Evolutionary conservation across 2,329 filamentous ascomycete species (phyloP), one percentile per base, ranked within the genome.

Genomic region (Pseudogymnoascus destructans): DNA sequence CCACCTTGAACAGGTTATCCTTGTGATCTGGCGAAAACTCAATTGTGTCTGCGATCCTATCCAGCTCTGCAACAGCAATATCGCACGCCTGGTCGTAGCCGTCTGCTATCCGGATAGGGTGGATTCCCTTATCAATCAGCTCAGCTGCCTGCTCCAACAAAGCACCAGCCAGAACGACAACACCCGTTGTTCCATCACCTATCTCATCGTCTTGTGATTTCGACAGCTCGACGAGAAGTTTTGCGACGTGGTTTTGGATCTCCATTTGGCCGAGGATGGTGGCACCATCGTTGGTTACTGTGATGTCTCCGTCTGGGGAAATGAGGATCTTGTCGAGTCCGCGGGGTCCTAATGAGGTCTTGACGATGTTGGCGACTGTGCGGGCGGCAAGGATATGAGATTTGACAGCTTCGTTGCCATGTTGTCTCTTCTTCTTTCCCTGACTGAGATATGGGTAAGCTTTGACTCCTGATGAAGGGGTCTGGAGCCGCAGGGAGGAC

Each of bases 171-270:
- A 98, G 77, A 55, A 98, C 95, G 57, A 98, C 93, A 11, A 98
- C 93, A 72, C 93, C 93, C 0, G 93, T 98, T 63, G 93, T 98
- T 64, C 93, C 93, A 71, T 98, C 93, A 70, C 93, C 93, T 69
- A 98, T 98, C 75, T 98, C 93, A 67, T 97, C 92, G 69, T 98
- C 93, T 73, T 98, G 93, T 36, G 93, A 97, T 77, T 95, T 96
- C 63, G 93, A 97, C 38, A 98, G 84, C 72, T 96, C 92, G 55
- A 98, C 93, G 61, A 98, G 78, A 57, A 98, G 80, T 77, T 97
- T 97, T 62, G 93, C 93, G 62, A 98, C 90, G 73, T 97, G 92
- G 79, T 98, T 97, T 66, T 89, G 88, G 66, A 98, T 92, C 77
- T 98, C 93, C 93, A 98, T 98, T 80, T 95, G 90, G 67, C 89